Evolutionary conservation across 306 rosid genomes (phyloP), one percentile per base, ranked within the genome.

Genomic region (Glycine tomentella): DNA sequence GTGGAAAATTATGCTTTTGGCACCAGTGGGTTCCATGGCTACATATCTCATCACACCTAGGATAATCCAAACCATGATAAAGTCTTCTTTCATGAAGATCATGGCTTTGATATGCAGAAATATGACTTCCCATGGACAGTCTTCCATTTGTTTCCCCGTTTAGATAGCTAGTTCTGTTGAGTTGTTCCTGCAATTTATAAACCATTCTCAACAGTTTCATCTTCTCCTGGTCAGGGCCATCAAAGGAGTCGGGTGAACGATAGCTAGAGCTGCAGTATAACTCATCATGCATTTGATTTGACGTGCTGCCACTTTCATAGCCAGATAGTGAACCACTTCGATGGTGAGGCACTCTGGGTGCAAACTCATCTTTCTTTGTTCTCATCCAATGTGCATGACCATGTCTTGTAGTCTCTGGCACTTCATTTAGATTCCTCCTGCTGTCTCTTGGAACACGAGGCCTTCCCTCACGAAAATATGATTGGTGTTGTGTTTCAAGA

Each of bases 141-240:
- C 89, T 85, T 81, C 84, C 90, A 62, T 76, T 74, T 17, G 75
- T 79, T 17, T 82, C 89, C 36, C 59, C 87, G 42, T 82, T 84
- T 31, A 76, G 57, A 66, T 62, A 77, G 82, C 74, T 69, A 69
- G 87, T 83, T 76, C 76, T 83, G 83, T 86, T 81, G 74, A 92
- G 89, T 80, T 90, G 90, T 76, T 92, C 82, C 88, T 93, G 96
- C 94, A 95, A 62, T 80, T 90, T 93, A 79, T 86, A 73, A 69
- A 92, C 85, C 89, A 96, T 90, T 84, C 86, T 87, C 87, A 96
- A 59, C 75, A 96, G 79, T 76, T 82, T 87, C 88, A 85, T 62
- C 92, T 91, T 90, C 82, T 90, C 92, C 34, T 84, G 92, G 57
- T 87, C 96, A 79, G 88, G 88, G 57, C 88, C 89, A 72, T 83